Conservation (phyloP, 106 monocot genomes). For the Acorus gramineus region DNA sequence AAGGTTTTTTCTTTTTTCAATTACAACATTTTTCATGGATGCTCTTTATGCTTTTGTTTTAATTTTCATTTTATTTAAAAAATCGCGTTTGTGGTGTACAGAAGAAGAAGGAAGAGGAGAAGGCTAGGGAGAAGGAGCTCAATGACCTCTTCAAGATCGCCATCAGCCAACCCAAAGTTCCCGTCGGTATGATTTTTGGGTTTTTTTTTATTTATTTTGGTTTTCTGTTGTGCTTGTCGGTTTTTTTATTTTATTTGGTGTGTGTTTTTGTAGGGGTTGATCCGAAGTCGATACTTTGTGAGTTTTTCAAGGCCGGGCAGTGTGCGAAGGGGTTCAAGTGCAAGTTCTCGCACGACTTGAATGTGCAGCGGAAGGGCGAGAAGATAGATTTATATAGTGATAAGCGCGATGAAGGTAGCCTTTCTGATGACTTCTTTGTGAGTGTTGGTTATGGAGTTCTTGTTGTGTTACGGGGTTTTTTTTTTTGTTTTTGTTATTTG, state of each 20-base stretch:
- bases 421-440: neutral
- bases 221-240: neutral
- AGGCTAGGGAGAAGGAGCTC: too few relatives aligned
- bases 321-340: slow-evolving; percentile 16
- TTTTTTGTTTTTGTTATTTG: neutral
- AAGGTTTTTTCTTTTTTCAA: slow-evolving; percentile 12
- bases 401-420: slow-evolving; percentile 6
- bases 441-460: neutral
- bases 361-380: too few relatives aligned
- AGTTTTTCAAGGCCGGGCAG: neutral
- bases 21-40: neutral
- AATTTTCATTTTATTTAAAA: slow-evolving; percentile 1
- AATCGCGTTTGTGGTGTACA: slow-evolving; percentile 4
- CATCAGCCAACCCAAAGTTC: too few relatives aligned
- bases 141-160: too few relatives aligned
- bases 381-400: too few relatives aligned
- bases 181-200: neutral
- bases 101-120: too few relatives aligned
- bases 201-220: neutral
- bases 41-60: neutral
- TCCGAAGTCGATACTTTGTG: too few relatives aligned
- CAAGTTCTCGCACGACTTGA: too few relatives aligned
- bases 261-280: slow-evolving; percentile 27
- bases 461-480: neutral
- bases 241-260: neutral